Base-by-base conservation (phyloP, 441 rosid genomes). In the Populus hybrid region DNA sequence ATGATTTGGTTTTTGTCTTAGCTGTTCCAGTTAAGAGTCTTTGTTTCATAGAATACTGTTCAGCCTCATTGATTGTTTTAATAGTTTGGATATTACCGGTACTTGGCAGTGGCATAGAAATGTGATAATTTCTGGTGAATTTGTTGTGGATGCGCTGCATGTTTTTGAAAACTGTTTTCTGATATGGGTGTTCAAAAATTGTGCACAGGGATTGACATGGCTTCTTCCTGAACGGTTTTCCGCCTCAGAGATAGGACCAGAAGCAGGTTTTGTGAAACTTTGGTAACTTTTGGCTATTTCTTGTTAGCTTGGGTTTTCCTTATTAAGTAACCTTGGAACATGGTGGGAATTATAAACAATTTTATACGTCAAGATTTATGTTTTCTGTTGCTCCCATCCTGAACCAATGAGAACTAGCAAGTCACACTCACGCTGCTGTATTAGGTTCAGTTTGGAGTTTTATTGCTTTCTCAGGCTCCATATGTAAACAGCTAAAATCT, bases 231-330 rank as follows among this genome's bases (percentile, higher is more conserved):
- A 92, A 86, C 86, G 96, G 79, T 94, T 96, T 84, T 91, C 97
- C 67, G 80, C 85, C 74, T 94, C 99, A 81, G 98, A 94, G 89
- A 94, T 96, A 74, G 96, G 96, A 82, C 97, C 98, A 88, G 99
- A 96, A 96, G 98, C 99, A 94, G 99, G 99, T 96, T 96, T 89
- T 93, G 98, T 95, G 95, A 88, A 86, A 87, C 74, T 93, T 93
- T 87, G 95, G 97, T 90, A 92, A 92, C 88, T 79, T 82, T 90
- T 89, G 85, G 84, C 83, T 87, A 78, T 89, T 86, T 83, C 88
- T 85, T 84, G 82, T 78, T 78, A 65, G 72, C 75, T 85, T 23
- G 70, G 71, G 12, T 5, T 83, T 57, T 69, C 61, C 69, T 8
- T 77, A 69, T 6, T 40, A 71, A 70, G 50, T 74, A 63, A 38